Conservation (phyloP, 2,329 filamentous ascomycete species). For the Ascocoryne sarcoides region DNA sequence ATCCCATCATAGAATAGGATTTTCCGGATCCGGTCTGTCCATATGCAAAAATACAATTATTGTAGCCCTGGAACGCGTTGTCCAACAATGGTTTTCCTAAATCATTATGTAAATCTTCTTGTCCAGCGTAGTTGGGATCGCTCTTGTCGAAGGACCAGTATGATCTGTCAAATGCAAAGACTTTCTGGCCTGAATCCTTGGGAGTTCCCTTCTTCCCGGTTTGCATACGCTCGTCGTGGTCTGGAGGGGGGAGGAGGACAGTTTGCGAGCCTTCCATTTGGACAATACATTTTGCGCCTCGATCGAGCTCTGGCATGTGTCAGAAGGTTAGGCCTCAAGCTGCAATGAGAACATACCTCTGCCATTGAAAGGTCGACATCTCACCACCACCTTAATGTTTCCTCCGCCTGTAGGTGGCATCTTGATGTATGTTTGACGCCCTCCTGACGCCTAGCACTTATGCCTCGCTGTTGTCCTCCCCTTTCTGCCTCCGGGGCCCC, state of each 20-base stretch:
- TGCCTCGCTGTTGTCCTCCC: slow-evolving; percentile 1
- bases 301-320: slow-evolving; percentile 62
- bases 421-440: slow-evolving; percentile 17
- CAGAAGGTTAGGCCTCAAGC: background rate
- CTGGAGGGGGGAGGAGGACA: slow-evolving; percentile 65
- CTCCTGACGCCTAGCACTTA: slow-evolving; percentile 5
- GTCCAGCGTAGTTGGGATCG: slow-evolving; percentile 76
- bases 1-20: slow-evolving; percentile 99
- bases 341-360: slow-evolving; percentile 54
- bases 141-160: slow-evolving; percentile 95
- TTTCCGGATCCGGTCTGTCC: slow-evolving; percentile 98
- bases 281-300: slow-evolving; percentile 91
- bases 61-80: slow-evolving; percentile 97
- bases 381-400: slow-evolving; percentile 99
- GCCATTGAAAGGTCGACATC: slow-evolving; percentile 88
- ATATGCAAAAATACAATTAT: slow-evolving; percentile 99
- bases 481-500: background rate
- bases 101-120: slow-evolving; percentile 81
- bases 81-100: slow-evolving; percentile 84
- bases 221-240: slow-evolving; percentile 43
- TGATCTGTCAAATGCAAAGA: slow-evolving; percentile 91
- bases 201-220: slow-evolving; percentile 47
- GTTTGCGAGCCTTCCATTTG: slow-evolving; percentile 95
- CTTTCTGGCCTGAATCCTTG: slow-evolving; percentile 67
- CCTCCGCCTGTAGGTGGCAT: slow-evolving; percentile 52